A percentile compares a stretch with the other conserved stretches of the same genome.
phyloP scores from a whole-genome alignment of 768 basidiomycete genomes.

The Mycena albidolilacea region DNA sequence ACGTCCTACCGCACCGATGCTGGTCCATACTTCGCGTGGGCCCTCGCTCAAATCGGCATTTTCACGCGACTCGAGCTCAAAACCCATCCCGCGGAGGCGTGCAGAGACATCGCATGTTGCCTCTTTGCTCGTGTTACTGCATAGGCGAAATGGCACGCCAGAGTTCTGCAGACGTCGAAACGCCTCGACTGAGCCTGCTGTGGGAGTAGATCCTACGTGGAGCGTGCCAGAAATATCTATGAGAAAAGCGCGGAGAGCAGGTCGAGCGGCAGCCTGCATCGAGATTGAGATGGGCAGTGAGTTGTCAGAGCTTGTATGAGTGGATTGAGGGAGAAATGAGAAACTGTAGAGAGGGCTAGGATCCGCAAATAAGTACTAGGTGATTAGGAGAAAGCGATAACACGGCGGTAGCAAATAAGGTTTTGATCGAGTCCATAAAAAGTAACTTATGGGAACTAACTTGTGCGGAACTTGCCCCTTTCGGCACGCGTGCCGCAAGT shows the following conservation, averaged over 20 bases:
- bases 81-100: constrained; percentile 63
- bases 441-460: no score
- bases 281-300: no score
- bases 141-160: constrained; percentile 64
- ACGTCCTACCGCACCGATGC: constrained; percentile 70
- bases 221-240: constrained; percentile 81
- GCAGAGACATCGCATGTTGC: constrained; percentile 60
- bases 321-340: no score
- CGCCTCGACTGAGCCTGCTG: constrained; percentile 62
- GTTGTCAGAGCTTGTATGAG: no score
- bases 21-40: constrained; percentile 70
- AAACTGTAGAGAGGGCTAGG: no score
- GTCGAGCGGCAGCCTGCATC: constrained; percentile 39
- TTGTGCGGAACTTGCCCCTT: no score
- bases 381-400: no score
- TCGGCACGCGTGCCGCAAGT: no score
- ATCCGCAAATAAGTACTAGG: no score
- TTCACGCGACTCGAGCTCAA: constrained; percentile 53
- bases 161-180: constrained; percentile 53
- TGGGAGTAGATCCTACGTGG: constrained; percentile 67
- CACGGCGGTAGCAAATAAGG: no score
- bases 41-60: constrained; percentile 9
- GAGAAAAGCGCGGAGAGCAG: constrained; percentile 65
- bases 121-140: constrained; percentile 82
- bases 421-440: no score